Percentiles rank a stretch among this genome's conserved stretches.
Conservation (phyloP, 169 alveolate species). For the Plasmodium billcollinsi region DNA sequence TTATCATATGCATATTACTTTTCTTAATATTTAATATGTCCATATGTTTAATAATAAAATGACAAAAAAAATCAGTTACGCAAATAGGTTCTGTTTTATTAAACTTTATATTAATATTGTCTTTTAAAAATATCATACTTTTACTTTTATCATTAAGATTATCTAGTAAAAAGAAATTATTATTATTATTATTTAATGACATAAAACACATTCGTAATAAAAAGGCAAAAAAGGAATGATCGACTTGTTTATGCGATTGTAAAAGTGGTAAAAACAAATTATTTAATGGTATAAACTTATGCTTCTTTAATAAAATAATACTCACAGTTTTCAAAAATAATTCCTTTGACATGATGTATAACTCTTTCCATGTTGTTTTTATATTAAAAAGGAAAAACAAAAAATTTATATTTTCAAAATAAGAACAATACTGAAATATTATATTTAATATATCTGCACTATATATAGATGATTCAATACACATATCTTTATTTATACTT, state of each 20-base stretch:
- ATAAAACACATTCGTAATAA: constrained; percentile 53
- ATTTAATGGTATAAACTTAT: constrained; percentile 39
- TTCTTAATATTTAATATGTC: constrained; percentile 34
- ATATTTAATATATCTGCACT: constrained; percentile 59
- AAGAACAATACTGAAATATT: constrained; percentile 41
- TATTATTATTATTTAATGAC: constrained; percentile 31
- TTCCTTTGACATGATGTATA: constrained; percentile 64
- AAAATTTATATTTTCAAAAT: constrained; percentile 69
- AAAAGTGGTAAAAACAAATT: constrained; percentile 36
- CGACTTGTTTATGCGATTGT: constrained; percentile 72
- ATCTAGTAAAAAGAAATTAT: background rate
- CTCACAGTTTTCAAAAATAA: constrained; percentile 68
- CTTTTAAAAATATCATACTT: background rate
- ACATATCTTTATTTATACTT: constrained; percentile 73
- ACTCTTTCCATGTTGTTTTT: constrained; percentile 76
- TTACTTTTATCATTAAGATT: background rate
- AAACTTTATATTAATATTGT: constrained; percentile 6
- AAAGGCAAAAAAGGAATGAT: constrained; percentile 67
- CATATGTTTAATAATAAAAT: constrained; percentile 7
- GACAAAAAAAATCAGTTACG: constrained; percentile 29
- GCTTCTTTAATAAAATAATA: constrained; percentile 32
- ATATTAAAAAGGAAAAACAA: constrained; percentile 68
- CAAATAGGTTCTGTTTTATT: background rate
- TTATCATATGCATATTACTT: constrained; percentile 21
- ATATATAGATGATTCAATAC: constrained; percentile 66